Conservation (phyloP, 345 rosid species). For the Eucalyptus urophylla region DNA sequence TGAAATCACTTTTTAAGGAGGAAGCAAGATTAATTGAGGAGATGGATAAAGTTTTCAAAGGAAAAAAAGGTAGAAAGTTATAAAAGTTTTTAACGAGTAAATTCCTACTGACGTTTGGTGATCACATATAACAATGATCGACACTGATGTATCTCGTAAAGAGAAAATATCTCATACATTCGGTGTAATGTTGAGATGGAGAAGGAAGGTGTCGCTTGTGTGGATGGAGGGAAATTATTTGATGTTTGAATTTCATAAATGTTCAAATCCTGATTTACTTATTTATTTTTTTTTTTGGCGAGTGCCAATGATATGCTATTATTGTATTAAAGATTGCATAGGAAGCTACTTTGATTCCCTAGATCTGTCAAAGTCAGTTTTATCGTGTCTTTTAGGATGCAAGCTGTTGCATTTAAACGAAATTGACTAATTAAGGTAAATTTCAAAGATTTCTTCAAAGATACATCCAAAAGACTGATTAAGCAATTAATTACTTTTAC, state of each 20-base stretch:
- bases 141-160: fast-evolving
- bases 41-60: background rate
- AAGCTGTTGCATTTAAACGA: background rate
- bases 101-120: too few relatives aligned
- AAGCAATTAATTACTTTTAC: background rate
- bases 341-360: background rate
- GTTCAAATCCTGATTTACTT: background rate
- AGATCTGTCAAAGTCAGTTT: background rate
- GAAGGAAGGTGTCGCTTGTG: background rate
- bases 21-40: background rate
- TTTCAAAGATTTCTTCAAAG: background rate
- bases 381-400: background rate
- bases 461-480: background rate
- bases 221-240: background rate
- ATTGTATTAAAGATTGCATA: background rate
- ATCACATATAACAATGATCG: background rate
- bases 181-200: background rate
- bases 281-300: fast-evolving
- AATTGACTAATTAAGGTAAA: background rate
- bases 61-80: too few relatives aligned
- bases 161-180: background rate
- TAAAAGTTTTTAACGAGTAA: too few relatives aligned
- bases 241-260: background rate
- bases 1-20: background rate
- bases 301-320: background rate